Evolutionary conservation across 2,329 filamentous ascomycete species (phyloP).

Genomic region (Metarhizium brunneum): DNA sequence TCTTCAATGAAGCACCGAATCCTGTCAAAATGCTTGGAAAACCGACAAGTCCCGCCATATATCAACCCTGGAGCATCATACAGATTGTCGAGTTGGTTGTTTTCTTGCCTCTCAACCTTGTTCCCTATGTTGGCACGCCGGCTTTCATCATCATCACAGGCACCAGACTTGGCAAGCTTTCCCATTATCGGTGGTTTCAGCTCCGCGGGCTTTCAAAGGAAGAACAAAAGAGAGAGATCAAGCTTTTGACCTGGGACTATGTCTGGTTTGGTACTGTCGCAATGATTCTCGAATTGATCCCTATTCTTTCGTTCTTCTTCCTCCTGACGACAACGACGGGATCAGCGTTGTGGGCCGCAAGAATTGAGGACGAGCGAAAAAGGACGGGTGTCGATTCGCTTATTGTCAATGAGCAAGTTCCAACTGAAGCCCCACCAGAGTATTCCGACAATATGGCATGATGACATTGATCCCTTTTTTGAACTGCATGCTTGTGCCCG

Average conservation of each 20-base stretch:
- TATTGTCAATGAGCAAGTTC: slow-evolving; percentile 9
- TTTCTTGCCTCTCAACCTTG: slow-evolving; percentile 74
- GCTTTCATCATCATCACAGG: slow-evolving; percentile 85
- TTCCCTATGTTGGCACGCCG: slow-evolving; percentile 74
- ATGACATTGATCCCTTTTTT: background rate
- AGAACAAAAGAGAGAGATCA: slow-evolving; percentile 62
- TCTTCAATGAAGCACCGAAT: slow-evolving; percentile 58
- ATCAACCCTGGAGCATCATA: slow-evolving; percentile 82
- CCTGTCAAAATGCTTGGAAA: slow-evolving; percentile 76
- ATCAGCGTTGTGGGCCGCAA: slow-evolving; percentile 76
- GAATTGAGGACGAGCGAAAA: slow-evolving; percentile 54
- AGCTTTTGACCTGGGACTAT: slow-evolving; percentile 66
- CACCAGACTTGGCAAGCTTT: slow-evolving; percentile 75
- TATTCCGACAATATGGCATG: slow-evolving; percentile 18
- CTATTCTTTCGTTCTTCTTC: slow-evolving; percentile 88
- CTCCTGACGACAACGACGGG: slow-evolving; percentile 79
- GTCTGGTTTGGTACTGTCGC: slow-evolving; percentile 88
- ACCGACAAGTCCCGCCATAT: slow-evolving; percentile 66
- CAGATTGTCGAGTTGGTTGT: slow-evolving; percentile 80
- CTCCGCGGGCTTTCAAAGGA: slow-evolving; percentile 66
- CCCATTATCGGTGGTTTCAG: slow-evolving; percentile 86
- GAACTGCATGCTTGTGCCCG: too few relatives aligned
- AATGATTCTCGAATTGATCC: slow-evolving; percentile 77
- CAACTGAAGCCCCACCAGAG: slow-evolving; percentile 14
- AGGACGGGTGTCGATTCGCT: slow-evolving; percentile 7